These are phyloP conservation scores for Porphyrellus cyaneotinctus DNA, from an alignment of 768 basidiomycete genomes.

Conservation along the genomic window DNA sequence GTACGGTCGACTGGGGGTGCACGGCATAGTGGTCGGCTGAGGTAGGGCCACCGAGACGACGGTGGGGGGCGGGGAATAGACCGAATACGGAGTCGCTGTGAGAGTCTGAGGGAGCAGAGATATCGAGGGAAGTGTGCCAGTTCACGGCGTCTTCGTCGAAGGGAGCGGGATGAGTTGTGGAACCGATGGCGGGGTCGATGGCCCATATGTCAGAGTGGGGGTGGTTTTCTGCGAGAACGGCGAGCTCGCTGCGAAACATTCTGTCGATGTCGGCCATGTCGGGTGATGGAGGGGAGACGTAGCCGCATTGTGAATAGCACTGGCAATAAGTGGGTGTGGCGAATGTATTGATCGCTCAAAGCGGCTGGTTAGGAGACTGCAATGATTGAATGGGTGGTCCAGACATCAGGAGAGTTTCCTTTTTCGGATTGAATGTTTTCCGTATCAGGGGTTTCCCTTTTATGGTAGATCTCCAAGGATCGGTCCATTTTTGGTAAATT, in stretches of 20 bases:
- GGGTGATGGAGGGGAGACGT: neutral
- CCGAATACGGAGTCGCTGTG: neutral
- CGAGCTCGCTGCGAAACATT: conserved; percentile 22
- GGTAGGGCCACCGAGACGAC: conserved; percentile 3
- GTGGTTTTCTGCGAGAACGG: conserved; percentile 7
- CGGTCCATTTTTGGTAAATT: neutral
- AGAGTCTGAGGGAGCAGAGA: neutral
- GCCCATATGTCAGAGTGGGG: conserved; percentile 7
- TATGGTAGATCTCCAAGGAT: neutral
- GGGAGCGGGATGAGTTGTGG: neutral
- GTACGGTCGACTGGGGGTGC: conserved; percentile 18
- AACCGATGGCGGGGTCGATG: neutral
- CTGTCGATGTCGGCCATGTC: conserved; percentile 24
- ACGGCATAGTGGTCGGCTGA: neutral
- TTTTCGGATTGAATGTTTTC: neutral
- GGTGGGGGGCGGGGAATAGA: conserved; percentile 9
- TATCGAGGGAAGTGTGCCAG: conserved; percentile 5
- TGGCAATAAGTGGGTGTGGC: neutral
- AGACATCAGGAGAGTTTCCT: conserved; percentile 13
- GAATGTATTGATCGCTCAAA: conserved; percentile 17
- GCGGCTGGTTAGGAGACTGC: conserved; percentile 7
- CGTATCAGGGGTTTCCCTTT: conserved; percentile 3
- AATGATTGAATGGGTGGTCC: conserved; percentile 3
- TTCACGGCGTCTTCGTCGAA: neutral
- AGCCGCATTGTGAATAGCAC: conserved; percentile 17